These are phyloP conservation scores for Globisporangium polare DNA, from an alignment of 352 stramenopile species.

Conservation along the genomic window DNA sequence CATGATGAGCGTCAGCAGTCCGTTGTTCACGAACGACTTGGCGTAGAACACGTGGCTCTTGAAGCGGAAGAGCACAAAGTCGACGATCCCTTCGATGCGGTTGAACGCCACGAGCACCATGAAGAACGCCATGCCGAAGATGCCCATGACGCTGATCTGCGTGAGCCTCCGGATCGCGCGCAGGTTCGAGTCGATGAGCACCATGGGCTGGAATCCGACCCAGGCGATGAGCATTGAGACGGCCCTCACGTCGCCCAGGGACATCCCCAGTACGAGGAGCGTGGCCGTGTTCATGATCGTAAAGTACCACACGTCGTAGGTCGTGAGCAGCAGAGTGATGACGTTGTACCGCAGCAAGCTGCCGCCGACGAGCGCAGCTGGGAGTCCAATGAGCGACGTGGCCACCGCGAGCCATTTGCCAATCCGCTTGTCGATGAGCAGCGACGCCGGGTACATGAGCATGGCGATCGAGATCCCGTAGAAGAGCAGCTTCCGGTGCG, in stretches of 20 bases:
- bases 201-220: conserved; percentile 9
- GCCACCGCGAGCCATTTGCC: not conserved
- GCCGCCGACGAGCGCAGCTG: conserved; percentile 1
- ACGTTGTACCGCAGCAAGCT: conserved; percentile 16
- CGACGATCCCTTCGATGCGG: conserved; percentile 7
- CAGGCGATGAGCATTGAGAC: conserved; percentile 7
- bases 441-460: conserved; percentile 10
- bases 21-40: conserved; percentile 9
- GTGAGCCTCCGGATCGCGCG: conserved; percentile 4
- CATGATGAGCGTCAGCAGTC: conserved; percentile 13
- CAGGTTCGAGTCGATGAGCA: conserved; percentile 19
- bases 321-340: conserved; percentile 12
- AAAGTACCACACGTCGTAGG: conserved; percentile 21
- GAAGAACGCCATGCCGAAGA: conserved; percentile 1
- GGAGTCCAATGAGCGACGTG: conserved; percentile 1
- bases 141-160: conserved; percentile 9
- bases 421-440: not conserved
- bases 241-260: conserved; percentile 14
- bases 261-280: conserved; percentile 3
- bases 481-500: conserved; percentile 3
- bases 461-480: conserved; percentile 9
- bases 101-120: conserved; percentile 4
- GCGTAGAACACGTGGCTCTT: conserved; percentile 8
- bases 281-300: conserved; percentile 12
- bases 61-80: conserved; percentile 15